Base-by-base conservation (phyloP, 768 basidiomycete species). In the Mycena albidolilacea region DNA sequence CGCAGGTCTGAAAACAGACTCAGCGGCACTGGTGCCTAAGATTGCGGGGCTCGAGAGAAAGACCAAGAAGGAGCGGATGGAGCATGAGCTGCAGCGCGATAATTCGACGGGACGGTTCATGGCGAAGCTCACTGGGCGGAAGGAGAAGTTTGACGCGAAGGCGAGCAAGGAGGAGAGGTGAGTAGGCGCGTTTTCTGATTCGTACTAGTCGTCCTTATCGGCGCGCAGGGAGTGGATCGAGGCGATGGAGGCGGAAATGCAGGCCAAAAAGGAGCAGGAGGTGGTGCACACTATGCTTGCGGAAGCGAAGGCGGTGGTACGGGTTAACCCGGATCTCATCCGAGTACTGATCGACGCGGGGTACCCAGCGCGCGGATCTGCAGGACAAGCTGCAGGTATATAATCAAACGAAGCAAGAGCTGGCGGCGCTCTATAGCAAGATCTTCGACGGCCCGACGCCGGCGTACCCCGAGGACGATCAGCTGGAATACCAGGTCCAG, bases 381-480 rank as follows among this genome's bases (percentile, higher is more conserved):
- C 35, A 12, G 14, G 54, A 50, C 48, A 65, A 35, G 54, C 46
- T 48, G 12, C 2, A 48, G 46, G 7, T 11, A 1, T 48, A 84
- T 54, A 77, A 83, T 41, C 72, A 77, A 4, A 69, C 83, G 10
- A 84, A 85, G 71, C 69, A 76, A 11, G 84, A 88, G 62, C 72
- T 88, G 9, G 77, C 79, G 14, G 77, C 81, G 30, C 79, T 88
- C 1, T 88, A 88, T 70, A 66, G 76, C n/a, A 79, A 78, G 35
- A 75, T 87, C 35, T 88, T 88, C 75, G 85, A 85, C 63, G 86
- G 86, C 7, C 84, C 85, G 17, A 83, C 85, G 21, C 78, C 82
- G 81, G 86, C 81, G 21, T 88, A 85, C 71, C 86, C 86, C 39
- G 86, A 86, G 70, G 86, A 87, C 55, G 86, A 87, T 70, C 78